Evolutionary conservation across 768 basidiomycete genomes (phyloP).

Genomic region (Lactifluus echinatus): DNA sequence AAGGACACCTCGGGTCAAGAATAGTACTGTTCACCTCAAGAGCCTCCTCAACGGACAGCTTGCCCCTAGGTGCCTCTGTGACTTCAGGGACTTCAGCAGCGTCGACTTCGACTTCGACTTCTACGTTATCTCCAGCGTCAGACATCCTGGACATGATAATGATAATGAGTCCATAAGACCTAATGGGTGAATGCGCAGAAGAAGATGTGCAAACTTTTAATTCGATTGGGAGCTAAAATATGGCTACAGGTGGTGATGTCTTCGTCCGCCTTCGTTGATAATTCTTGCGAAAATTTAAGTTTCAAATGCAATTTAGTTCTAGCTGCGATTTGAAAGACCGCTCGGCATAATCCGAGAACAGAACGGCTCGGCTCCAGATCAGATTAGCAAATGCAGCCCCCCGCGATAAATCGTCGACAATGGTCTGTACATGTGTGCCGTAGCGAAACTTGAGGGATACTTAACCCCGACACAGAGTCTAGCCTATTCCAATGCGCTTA

Average conservation of each 20-base stretch:
- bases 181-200: no score
- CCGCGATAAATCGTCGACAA: background rate
- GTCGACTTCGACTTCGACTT: constrained; percentile 49
- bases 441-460: background rate
- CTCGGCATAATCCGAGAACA: constrained; percentile 36
- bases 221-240: constrained; percentile 11
- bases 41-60: constrained; percentile 91
- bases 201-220: constrained; percentile 25
- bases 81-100: constrained; percentile 64
- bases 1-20: background rate
- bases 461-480: constrained; percentile 41
- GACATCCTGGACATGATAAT: constrained; percentile 54
- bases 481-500: constrained; percentile 62
- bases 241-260: constrained; percentile 45
- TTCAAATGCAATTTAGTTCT: constrained; percentile 30
- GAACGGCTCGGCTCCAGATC: no score
- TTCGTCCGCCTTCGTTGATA: constrained; percentile 95
- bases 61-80: constrained; percentile 87
- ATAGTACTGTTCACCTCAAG: constrained; percentile 52
- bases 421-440: constrained; percentile 7
- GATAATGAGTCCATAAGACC: background rate
- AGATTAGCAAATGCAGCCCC: background rate
- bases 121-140: constrained; percentile 95
- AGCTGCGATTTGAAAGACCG: constrained; percentile 42
- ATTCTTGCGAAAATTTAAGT: constrained; percentile 53